These are phyloP conservation scores for Leccinum griseonigrum DNA, from an alignment of 1,284 basidiomycete genomes.

Conservation along the genomic window DNA sequence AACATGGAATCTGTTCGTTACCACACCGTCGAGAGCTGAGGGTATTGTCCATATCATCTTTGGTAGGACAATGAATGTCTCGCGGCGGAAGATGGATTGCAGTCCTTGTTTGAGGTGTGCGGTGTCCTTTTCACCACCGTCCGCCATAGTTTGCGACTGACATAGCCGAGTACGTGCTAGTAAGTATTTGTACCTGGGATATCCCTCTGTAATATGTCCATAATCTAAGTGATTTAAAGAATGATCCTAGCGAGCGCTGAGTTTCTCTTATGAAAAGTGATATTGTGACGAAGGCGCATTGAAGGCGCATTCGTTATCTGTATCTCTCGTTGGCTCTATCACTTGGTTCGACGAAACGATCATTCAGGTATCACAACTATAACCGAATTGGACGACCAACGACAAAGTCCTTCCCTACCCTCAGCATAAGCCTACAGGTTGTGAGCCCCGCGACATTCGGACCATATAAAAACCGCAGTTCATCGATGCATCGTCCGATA, in stretches of 20 bases:
- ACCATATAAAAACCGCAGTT: slow-evolving; percentile 41
- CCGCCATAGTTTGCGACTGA: slow-evolving; percentile 72
- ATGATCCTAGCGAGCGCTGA: slow-evolving; percentile 21
- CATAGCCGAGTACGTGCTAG: slow-evolving; percentile 31
- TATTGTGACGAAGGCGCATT: slow-evolving; percentile 37
- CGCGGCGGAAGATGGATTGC: slow-evolving; percentile 35
- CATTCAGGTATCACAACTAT: neutral
- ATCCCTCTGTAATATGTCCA: neutral
- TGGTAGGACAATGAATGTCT: slow-evolving; percentile 9
- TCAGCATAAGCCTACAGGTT: slow-evolving; percentile 48
- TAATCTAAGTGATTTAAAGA: slow-evolving; percentile 12
- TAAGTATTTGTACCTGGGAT: neutral
- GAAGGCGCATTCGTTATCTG: slow-evolving; percentile 43
- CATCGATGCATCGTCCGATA: slow-evolving; percentile 47
- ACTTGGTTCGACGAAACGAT: slow-evolving; percentile 30
- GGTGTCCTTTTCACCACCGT: slow-evolving; percentile 48
- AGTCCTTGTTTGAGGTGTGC: slow-evolving; percentile 75
- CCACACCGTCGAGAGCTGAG: slow-evolving; percentile 14
- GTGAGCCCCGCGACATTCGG: slow-evolving; percentile 47
- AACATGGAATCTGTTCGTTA: neutral
- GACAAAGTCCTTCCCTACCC: slow-evolving; percentile 48
- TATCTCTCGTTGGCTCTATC: slow-evolving; percentile 50
- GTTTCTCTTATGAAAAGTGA: slow-evolving; percentile 15
- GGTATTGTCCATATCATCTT: slow-evolving; percentile 6
- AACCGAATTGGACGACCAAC: slow-evolving; percentile 38